phyloP scores from a whole-genome alignment of 495 filamentous ascomycete species.

The Daldinia caldariorum region DNA sequence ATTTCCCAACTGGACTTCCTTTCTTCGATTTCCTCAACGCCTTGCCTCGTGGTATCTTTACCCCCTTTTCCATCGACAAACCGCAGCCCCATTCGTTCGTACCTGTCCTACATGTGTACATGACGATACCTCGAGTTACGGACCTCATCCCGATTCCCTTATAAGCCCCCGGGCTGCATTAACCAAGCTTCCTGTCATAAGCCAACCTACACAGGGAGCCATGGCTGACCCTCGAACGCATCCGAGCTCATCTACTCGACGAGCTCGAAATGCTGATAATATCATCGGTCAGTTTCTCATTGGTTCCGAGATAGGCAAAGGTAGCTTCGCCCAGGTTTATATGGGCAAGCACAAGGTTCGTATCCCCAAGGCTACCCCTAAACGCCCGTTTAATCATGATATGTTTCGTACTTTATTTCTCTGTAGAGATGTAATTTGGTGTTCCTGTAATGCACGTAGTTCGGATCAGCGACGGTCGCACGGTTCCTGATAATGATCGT shows the following conservation, averaged over 20 bases:
- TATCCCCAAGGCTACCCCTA: slow-evolving; percentile 35
- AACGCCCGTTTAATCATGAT: slow-evolving; percentile 2
- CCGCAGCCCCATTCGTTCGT: slow-evolving; percentile 26
- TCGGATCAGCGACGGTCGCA: slow-evolving; percentile 7
- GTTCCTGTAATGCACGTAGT: background rate
- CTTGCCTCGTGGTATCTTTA: slow-evolving; percentile 39
- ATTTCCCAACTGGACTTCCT: slow-evolving; percentile 30
- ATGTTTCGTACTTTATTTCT: slow-evolving; percentile 12
- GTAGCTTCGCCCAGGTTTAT: slow-evolving; percentile 95
- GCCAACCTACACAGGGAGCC: slow-evolving; percentile 57
- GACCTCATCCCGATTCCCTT: slow-evolving; percentile 53
- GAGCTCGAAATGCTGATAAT: slow-evolving; percentile 61
- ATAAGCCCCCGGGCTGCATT: slow-evolving; percentile 59
- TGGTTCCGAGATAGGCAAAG: slow-evolving; percentile 88
- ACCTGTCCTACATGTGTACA: slow-evolving; percentile 53
- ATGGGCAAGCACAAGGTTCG: slow-evolving; percentile 84
- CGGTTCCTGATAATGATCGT: background rate
- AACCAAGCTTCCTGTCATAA: slow-evolving; percentile 54
- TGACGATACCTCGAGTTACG: slow-evolving; percentile 55
- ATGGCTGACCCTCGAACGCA: slow-evolving; percentile 55
- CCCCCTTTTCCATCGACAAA: slow-evolving; percentile 30
- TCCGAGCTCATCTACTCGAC: slow-evolving; percentile 50
- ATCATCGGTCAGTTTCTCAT: slow-evolving; percentile 83
- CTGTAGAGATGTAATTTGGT: slow-evolving; percentile 6
- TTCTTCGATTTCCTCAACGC: slow-evolving; percentile 34